These are phyloP conservation scores for Geosmithia putterillii DNA, from an alignment of 2,329 filamentous ascomycete species.

Conservation along the genomic window DNA sequence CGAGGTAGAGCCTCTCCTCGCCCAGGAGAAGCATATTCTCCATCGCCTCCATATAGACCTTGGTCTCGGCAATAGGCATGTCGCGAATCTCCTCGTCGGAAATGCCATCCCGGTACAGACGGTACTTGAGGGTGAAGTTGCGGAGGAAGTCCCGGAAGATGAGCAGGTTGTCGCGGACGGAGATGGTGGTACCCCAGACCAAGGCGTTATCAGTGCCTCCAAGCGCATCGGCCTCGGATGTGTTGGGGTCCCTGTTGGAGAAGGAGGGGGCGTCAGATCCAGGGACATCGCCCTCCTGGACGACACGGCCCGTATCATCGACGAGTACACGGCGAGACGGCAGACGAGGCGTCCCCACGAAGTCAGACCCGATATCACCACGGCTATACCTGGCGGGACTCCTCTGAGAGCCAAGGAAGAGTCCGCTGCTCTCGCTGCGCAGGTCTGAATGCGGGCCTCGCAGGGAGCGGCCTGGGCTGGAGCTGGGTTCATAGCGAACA, in stretches of 20 bases:
- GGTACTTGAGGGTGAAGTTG: slow-evolving; percentile 89
- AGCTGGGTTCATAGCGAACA: slow-evolving; percentile 81
- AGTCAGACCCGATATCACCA: slow-evolving; percentile 79
- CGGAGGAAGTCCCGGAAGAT: slow-evolving; percentile 85
- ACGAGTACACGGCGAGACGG: slow-evolving; percentile 41
- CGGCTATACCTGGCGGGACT: slow-evolving; percentile 46
- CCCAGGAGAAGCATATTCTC: slow-evolving; percentile 86
- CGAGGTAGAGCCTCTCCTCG: slow-evolving; percentile 72
- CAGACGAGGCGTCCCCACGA: slow-evolving; percentile 41
- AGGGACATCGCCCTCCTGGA: slow-evolving; percentile 36
- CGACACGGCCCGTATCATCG: slow-evolving; percentile 44
- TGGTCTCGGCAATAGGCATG: slow-evolving; percentile 60
- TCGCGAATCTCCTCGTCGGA: slow-evolving; percentile 61
- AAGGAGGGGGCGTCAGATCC: slow-evolving; percentile 50
- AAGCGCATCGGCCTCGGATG: slow-evolving; percentile 80
- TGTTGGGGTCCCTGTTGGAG: slow-evolving; percentile 60
- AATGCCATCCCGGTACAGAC: slow-evolving; percentile 80
- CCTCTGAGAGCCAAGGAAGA: slow-evolving; percentile 63
- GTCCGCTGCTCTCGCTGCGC: slow-evolving; percentile 70
- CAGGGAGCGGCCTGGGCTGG: slow-evolving; percentile 60
- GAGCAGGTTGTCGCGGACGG: slow-evolving; percentile 76
- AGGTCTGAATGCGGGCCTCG: slow-evolving; percentile 53
- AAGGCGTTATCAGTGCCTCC: slow-evolving; percentile 65
- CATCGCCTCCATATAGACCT: slow-evolving; percentile 74
- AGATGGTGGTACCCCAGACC: slow-evolving; percentile 97